These are phyloP conservation scores for Fusarium falciforme DNA, from an alignment of 2,329 filamentous ascomycete species.

Conservation along the genomic window DNA sequence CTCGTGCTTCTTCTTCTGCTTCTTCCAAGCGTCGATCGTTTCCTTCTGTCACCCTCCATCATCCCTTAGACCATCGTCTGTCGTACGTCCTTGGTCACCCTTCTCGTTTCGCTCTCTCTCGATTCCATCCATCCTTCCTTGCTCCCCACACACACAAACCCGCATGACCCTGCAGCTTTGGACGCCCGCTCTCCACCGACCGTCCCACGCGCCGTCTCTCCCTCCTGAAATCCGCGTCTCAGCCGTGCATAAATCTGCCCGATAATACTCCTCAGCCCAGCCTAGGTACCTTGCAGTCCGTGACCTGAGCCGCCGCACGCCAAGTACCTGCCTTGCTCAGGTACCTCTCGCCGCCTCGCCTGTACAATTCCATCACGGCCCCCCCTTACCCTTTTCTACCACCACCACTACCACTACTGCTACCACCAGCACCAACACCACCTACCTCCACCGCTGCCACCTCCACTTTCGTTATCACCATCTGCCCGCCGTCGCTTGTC, in stretches of 20 bases:
- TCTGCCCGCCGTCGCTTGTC: constrained; percentile 34
- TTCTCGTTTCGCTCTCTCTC: constrained; percentile 30
- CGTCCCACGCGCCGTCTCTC: constrained; percentile 45
- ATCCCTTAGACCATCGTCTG: constrained; percentile 1
- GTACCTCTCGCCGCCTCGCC: constrained; percentile 34
- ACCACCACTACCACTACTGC: constrained; percentile 25
- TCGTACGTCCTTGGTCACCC: constrained; percentile 11
- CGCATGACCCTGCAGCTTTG: constrained; percentile 39
- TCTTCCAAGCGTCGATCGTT: constrained; percentile 20
- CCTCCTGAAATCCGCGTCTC: constrained; percentile 47
- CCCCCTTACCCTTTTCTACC: constrained; percentile 35
- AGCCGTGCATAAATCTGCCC: constrained; percentile 45
- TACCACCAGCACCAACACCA: constrained; percentile 31
- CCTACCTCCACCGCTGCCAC: background rate
- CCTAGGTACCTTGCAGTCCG: constrained; percentile 32
- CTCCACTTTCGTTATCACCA: constrained; percentile 33
- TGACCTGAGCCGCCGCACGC: constrained; percentile 21
- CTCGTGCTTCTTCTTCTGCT: constrained; percentile 10
- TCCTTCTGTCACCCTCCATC: background rate
- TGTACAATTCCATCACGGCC: constrained; percentile 37
- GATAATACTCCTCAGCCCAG: constrained; percentile 31
- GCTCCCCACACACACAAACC: constrained; percentile 30
- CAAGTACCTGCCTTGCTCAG: constrained; percentile 31
- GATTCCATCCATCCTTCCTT: constrained; percentile 6
- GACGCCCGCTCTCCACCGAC: constrained; percentile 43